phyloP scores from a whole-genome alignment of 495 filamentous ascomycete species.

The Astrothelium subdiscretum region DNA sequence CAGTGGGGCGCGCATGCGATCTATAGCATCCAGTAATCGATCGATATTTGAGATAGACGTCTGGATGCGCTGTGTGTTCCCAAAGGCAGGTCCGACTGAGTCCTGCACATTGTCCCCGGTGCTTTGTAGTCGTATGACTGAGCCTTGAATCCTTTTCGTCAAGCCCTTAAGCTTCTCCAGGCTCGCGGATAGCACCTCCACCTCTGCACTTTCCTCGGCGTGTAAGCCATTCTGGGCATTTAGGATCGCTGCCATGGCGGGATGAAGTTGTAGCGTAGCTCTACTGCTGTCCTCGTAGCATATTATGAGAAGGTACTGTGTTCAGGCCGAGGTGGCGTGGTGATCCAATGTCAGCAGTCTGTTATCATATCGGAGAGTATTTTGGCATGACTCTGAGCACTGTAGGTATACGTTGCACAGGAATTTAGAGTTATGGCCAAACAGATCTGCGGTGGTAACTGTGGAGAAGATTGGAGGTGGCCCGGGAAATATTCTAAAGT shows the following conservation, averaged over 20 bases:
- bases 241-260: conserved; percentile 6
- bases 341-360: too few species aligned
- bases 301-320: too few species aligned
- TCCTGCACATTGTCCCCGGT: conserved; percentile 83
- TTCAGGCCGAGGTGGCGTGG: too few species aligned
- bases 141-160: conserved; percentile 88
- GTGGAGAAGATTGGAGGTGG: too few species aligned
- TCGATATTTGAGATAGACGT: conserved; percentile 78
- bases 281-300: not conserved
- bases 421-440: too few species aligned
- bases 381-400: too few species aligned
- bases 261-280: not conserved
- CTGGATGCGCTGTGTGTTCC: conserved; percentile 82
- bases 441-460: too few species aligned
- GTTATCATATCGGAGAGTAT: too few species aligned
- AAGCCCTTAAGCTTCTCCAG: conserved; percentile 56
- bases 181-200: conserved; percentile 56
- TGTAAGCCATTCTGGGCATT: conserved; percentile 17
- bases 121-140: conserved; percentile 69
- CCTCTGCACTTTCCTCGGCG: conserved; percentile 62
- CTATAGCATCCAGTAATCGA: conserved; percentile 70
- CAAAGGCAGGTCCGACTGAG: conserved; percentile 84
- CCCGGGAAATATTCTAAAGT: too few species aligned
- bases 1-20: conserved; percentile 73
- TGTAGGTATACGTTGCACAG: too few species aligned